Conservation (phyloP, 106 monocot species). For the Dendrobium catenatum region DNA sequence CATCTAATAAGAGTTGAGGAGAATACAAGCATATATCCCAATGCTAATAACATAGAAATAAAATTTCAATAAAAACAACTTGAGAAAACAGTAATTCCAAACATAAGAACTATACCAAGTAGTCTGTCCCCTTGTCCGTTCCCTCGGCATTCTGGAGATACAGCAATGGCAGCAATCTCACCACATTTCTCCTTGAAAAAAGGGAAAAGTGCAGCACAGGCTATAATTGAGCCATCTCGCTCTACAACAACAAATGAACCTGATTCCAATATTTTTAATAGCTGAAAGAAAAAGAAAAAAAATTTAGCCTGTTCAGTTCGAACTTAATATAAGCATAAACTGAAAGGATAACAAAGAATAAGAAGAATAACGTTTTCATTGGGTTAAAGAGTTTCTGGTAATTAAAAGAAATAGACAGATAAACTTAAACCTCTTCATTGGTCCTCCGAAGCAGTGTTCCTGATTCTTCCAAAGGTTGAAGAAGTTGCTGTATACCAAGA, state of each 20-base stretch:
- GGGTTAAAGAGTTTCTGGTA: neutral
- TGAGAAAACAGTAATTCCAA: neutral
- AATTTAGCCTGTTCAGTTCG: neutral
- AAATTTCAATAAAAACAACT: neutral
- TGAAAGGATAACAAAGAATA: neutral
- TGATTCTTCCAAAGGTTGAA: conserved; percentile 20
- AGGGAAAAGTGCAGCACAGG: conserved; percentile 84
- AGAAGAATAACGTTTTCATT: conserved; percentile 1
- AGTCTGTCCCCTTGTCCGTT: conserved; percentile 93
- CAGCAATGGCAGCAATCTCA: conserved; percentile 85
- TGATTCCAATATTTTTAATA: conserved; percentile 48
- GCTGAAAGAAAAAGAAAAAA: conserved; percentile 28
- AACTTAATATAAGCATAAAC: neutral
- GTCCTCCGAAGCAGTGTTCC: conserved; percentile 20
- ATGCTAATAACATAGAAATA: neutral
- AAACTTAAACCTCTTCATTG: conserved; percentile 22
- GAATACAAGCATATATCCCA: neutral
- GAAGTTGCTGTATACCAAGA: conserved; percentile 24
- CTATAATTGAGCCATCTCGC: conserved; percentile 90
- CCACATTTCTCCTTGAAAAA: conserved; percentile 71
- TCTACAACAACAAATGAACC: conserved; percentile 64
- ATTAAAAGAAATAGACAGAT: neutral
- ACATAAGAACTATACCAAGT: conserved; percentile 48
- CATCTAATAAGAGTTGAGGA: no score
- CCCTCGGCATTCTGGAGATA: conserved; percentile 84